Conservation (phyloP, 1,284 basidiomycete genomes). For the Mycosarcoma maydis region DNA sequence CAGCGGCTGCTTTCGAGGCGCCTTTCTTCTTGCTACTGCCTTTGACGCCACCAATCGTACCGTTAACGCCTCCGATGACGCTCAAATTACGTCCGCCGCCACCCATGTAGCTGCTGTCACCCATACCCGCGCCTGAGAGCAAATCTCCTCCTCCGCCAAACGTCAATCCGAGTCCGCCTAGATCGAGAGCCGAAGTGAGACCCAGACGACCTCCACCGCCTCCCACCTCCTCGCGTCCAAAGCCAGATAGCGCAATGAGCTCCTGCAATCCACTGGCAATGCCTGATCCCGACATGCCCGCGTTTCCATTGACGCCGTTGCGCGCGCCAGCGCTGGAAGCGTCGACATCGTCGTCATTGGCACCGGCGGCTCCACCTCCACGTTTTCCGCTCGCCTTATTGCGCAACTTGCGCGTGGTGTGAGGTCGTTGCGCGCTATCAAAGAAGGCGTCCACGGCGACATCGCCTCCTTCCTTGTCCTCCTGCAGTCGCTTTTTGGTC, state of each 20-base stretch:
- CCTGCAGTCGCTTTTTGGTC: constrained; percentile 57
- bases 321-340: constrained; percentile 14
- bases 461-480: constrained; percentile 65
- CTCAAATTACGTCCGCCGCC: constrained; percentile 33
- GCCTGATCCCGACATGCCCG: constrained; percentile 6
- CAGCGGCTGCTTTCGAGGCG: constrained; percentile 34
- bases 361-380: constrained; percentile 17
- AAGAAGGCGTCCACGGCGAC: constrained; percentile 58
- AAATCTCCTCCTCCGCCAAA: constrained; percentile 47
- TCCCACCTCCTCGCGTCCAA: constrained; percentile 41
- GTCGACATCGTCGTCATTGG: constrained; percentile 34
- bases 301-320: constrained; percentile 18
- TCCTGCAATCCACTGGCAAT: constrained; percentile 48
- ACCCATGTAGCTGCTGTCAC: constrained; percentile 55
- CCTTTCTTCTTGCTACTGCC: constrained; percentile 45
- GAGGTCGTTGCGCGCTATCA: constrained; percentile 57
- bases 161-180: constrained; percentile 37
- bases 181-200: constrained; percentile 24
- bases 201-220: constrained; percentile 24
- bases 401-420: constrained; percentile 65
- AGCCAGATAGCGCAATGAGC: constrained; percentile 49
- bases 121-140: constrained; percentile 52
- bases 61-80: constrained; percentile 34
- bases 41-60: constrained; percentile 34
- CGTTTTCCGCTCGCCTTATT: constrained; percentile 54